A percentile compares a stretch with the other conserved stretches of the same genome.
Conservation (phyloP, 345 rosid genomes). For the Lumnitzera littorea region DNA sequence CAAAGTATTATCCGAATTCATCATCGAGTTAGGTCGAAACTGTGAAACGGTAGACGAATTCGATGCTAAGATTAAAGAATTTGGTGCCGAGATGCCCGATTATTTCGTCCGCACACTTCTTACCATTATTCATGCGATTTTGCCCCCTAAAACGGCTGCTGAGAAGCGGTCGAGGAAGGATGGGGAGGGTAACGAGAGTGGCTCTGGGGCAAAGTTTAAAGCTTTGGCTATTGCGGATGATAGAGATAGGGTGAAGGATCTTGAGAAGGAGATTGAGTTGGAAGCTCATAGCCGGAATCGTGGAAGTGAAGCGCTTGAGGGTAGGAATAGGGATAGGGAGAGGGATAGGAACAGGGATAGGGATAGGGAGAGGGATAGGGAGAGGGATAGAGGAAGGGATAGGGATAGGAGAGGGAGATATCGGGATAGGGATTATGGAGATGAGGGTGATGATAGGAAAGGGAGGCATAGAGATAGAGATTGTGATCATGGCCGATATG, state of each 20-base stretch:
- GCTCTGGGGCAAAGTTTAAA: slow-evolving; percentile 34
- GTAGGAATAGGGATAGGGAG: slow-evolving; percentile 3
- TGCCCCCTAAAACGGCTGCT: slow-evolving; percentile 47
- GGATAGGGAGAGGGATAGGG: slow-evolving; percentile 16
- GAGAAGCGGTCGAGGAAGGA: slow-evolving; percentile 29
- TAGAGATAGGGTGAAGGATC: slow-evolving; percentile 62
- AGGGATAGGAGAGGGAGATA: slow-evolving; percentile 15
- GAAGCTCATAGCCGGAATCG: slow-evolving; percentile 34
- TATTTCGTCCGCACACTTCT: slow-evolving; percentile 75
- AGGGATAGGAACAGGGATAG: slow-evolving; percentile 21
- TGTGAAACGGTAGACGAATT: slow-evolving; percentile 66
- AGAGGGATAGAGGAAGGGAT: slow-evolving; percentile 18
- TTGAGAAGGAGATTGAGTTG: slow-evolving; percentile 50
- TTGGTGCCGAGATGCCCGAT: slow-evolving; percentile 86
- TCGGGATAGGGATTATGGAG: slow-evolving; percentile 13
- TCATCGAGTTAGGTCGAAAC: slow-evolving; percentile 57
- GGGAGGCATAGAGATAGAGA: slow-evolving; percentile 12
- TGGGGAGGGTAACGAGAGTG: slow-evolving; percentile 23
- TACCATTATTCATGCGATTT: slow-evolving; percentile 74
- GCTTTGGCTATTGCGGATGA: slow-evolving; percentile 62
- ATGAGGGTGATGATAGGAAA: slow-evolving; percentile 17
- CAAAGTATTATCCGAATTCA: slow-evolving; percentile 69
- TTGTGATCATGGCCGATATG: too few relatives aligned
- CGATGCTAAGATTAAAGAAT: slow-evolving; percentile 56
- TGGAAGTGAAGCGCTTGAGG: slow-evolving; percentile 6